phyloP scores from a whole-genome alignment of 1,284 basidiomycete species.

The Sutorius eximius region DNA sequence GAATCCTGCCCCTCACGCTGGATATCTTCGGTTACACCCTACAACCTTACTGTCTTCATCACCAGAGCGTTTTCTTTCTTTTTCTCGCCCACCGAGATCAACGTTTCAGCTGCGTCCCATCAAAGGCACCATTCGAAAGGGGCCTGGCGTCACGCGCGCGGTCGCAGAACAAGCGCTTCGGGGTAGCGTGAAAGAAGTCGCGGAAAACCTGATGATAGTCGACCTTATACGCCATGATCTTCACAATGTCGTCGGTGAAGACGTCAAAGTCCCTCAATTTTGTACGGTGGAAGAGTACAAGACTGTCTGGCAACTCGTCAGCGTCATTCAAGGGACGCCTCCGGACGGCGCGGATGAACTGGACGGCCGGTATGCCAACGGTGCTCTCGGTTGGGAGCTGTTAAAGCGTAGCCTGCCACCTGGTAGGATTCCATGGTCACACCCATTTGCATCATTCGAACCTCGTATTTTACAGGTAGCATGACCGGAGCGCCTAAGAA shows the following conservation, averaged over 20 bases:
- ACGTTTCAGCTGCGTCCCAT: conserved; percentile 90
- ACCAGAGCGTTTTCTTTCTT: conserved; percentile 94
- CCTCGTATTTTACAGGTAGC: conserved; percentile 57
- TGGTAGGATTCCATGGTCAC: conserved; percentile 47
- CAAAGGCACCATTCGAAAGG: conserved; percentile 86
- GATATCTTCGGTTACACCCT: conserved; percentile 72
- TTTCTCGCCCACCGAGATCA: conserved; percentile 60
- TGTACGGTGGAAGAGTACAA: conserved; percentile 91
- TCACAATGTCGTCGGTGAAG: conserved; percentile 70
- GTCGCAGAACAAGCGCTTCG: conserved; percentile 65
- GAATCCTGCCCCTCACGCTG: conserved; percentile 93
- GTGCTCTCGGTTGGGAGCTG: conserved; percentile 74
- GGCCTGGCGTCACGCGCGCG: conserved; percentile 57
- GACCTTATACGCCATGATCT: conserved; percentile 95
- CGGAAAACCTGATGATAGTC: conserved; percentile 98
- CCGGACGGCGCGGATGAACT: conserved; percentile 31
- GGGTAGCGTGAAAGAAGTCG: conserved; percentile 87
- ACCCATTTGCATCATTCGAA: conserved; percentile 2
- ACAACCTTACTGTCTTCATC: conserved; percentile 77
- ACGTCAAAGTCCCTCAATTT: conserved; percentile 83
- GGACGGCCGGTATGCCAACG: conserved; percentile 34
- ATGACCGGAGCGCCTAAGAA: conserved; percentile 99
- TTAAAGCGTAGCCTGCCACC: conserved; percentile 84
- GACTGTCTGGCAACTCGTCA: conserved; percentile 96
- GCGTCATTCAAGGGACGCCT: conserved; percentile 80